A percentile compares a stretch with the other conserved stretches of the same genome.
Evolutionary conservation across 164 flowering plant species (phyloP).

Genomic region (Nymphaea thermarum): DNA sequence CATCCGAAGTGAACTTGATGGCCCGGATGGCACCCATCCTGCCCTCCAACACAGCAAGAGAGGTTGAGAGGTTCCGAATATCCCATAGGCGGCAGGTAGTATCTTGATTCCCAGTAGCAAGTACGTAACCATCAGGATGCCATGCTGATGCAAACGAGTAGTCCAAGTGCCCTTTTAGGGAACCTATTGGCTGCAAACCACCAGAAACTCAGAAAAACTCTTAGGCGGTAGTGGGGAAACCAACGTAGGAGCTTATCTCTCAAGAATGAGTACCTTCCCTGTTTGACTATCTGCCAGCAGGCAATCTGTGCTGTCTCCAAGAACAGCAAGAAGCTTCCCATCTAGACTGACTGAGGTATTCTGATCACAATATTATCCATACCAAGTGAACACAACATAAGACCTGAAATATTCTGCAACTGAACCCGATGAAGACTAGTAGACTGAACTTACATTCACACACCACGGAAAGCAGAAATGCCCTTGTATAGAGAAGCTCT

Average conservation of each 20-base stretch:
- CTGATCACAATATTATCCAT: conserved; percentile 18
- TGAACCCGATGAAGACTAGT: background rate
- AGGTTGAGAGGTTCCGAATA: conserved; percentile 56
- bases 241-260: background rate
- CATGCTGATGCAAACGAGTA: conserved; percentile 92
- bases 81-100: conserved; percentile 95
- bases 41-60: conserved; percentile 67
- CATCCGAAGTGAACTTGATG: conserved; percentile 66
- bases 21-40: conserved; percentile 86
- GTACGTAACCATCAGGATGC: conserved; percentile 75
- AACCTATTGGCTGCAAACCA: conserved; percentile 30
- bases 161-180: conserved; percentile 72
- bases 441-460: conserved; percentile 56
- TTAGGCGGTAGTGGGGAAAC: background rate
- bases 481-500: conserved; percentile 34
- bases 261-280: conserved; percentile 41
- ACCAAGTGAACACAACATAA: background rate
- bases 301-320: conserved; percentile 77
- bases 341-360: conserved; percentile 75
- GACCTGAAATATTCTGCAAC: background rate
- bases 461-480: conserved; percentile 63
- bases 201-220: background rate
- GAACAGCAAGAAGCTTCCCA: conserved; percentile 70
- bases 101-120: conserved; percentile 95
- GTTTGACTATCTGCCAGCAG: conserved; percentile 63